Conservation (phyloP, 164 flowering plant species). For the Umbilicus rupestris region DNA sequence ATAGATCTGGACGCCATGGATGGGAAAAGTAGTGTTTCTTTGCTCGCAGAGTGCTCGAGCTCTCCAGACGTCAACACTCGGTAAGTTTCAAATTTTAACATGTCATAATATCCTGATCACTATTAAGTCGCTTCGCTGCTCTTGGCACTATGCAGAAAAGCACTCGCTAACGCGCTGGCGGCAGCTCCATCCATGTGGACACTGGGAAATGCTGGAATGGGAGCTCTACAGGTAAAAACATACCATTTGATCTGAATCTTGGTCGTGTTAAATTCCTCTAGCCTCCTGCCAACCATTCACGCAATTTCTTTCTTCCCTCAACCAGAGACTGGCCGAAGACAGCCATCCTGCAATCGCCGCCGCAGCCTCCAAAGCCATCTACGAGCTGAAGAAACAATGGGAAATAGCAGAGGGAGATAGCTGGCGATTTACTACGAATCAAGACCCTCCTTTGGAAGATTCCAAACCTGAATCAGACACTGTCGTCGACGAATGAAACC, state of each 20-base stretch:
- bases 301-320: neutral
- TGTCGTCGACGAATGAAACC: neutral
- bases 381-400: conserved; percentile 84
- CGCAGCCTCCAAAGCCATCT: conserved; percentile 76
- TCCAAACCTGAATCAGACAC: neutral
- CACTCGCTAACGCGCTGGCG: conserved; percentile 87
- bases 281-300: neutral
- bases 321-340: conserved; percentile 88
- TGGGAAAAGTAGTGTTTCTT: conserved; percentile 84
- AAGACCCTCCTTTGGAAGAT: conserved; percentile 9
- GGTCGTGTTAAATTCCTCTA: neutral
- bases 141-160: conserved; percentile 42
- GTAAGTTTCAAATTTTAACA: conserved; percentile 20
- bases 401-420: conserved; percentile 88
- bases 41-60: conserved; percentile 85
- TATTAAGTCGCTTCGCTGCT: neutral
- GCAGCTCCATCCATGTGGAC: conserved; percentile 99
- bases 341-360: conserved; percentile 78
- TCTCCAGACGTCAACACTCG: conserved; percentile 91
- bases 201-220: conserved; percentile 99
- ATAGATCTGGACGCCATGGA: conserved; percentile 99
- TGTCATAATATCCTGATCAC: neutral
- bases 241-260: neutral
- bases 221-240: conserved; percentile 69
- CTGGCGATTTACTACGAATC: conserved; percentile 70